phyloP scores from a whole-genome alignment of 768 basidiomycete species.

The Suillus alpinus region DNA sequence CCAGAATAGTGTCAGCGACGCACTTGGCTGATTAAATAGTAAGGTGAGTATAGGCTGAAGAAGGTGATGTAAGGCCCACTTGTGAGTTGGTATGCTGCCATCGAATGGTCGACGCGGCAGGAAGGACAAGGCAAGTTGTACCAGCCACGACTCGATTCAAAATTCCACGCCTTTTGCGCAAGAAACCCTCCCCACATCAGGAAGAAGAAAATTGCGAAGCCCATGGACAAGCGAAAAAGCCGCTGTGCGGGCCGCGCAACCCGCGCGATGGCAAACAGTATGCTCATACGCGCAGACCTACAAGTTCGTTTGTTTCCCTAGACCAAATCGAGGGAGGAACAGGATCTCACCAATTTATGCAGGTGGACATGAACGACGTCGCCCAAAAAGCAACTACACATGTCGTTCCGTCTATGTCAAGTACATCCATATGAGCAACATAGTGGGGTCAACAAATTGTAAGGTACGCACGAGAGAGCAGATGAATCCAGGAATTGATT shows the following conservation, averaged over 20 bases:
- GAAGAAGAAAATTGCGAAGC: constrained; percentile 9
- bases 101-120: constrained; percentile 1
- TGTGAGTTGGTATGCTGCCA: constrained; percentile 7
- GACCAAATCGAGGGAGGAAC: background rate
- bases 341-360: constrained; percentile 1
- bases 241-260: constrained; percentile 18
- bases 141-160: constrained; percentile 9
- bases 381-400: background rate
- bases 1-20: constrained; percentile 5
- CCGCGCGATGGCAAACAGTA: constrained; percentile 23
- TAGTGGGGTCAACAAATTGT: background rate
- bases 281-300: constrained; percentile 28
- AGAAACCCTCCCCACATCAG: background rate
- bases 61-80: background rate
- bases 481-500: constrained; percentile 11
- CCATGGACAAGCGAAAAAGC: background rate
- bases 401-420: background rate
- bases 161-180: background rate
- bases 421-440: background rate
- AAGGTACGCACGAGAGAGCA: constrained; percentile 13
- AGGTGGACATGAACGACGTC: background rate
- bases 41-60: background rate
- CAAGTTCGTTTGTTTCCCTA: background rate
- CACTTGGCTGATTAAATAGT: constrained; percentile 1
- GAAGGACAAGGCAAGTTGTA: background rate